A percentile compares a stretch with the other conserved stretches of the same genome.
Evolutionary conservation across 2,329 filamentous ascomycete genomes (phyloP).

Genomic region (Fusarium humuli): DNA sequence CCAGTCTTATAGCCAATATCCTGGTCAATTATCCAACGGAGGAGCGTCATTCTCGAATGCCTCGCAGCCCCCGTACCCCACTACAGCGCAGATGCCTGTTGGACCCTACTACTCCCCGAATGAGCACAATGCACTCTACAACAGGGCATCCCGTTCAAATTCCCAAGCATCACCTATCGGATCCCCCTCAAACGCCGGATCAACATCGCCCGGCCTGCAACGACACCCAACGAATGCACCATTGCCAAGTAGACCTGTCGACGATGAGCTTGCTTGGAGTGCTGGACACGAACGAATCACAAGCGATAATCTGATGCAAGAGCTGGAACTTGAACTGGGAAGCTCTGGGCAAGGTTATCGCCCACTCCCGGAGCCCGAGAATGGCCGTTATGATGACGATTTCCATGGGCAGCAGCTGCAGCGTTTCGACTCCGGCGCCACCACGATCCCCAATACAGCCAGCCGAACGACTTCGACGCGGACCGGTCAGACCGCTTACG

Average conservation of each 20-base stretch:
- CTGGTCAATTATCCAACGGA: conserved; percentile 55
- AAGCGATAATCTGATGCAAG: conserved; percentile 67
- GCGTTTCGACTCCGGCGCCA: conserved; percentile 63
- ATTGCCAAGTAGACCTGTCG: conserved; percentile 65
- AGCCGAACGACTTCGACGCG: conserved; percentile 40
- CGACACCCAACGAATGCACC: conserved; percentile 71
- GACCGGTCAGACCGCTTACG: conserved; percentile 33
- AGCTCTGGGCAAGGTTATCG: conserved; percentile 51
- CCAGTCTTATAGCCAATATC: conserved; percentile 53
- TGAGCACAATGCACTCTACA: conserved; percentile 61
- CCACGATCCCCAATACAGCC: conserved; percentile 53
- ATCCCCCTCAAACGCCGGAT: conserved; percentile 57
- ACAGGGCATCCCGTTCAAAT: conserved; percentile 59
- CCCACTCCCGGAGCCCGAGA: conserved; percentile 55
- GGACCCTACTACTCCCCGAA: conserved; percentile 62
- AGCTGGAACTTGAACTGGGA: conserved; percentile 67
- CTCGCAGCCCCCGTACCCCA: conserved; percentile 64
- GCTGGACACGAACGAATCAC: conserved; percentile 56
- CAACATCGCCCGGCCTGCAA: conserved; percentile 58
- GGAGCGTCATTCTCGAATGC: conserved; percentile 50
- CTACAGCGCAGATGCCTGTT: conserved; percentile 64
- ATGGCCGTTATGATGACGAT: conserved; percentile 62
- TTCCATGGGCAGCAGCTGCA: conserved; percentile 56
- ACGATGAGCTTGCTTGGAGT: conserved; percentile 58
- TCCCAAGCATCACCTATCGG: conserved; percentile 62